Evolutionary conservation across 331 rosid species (phyloP).

Genomic region (Erythrophleum ivorense): DNA sequence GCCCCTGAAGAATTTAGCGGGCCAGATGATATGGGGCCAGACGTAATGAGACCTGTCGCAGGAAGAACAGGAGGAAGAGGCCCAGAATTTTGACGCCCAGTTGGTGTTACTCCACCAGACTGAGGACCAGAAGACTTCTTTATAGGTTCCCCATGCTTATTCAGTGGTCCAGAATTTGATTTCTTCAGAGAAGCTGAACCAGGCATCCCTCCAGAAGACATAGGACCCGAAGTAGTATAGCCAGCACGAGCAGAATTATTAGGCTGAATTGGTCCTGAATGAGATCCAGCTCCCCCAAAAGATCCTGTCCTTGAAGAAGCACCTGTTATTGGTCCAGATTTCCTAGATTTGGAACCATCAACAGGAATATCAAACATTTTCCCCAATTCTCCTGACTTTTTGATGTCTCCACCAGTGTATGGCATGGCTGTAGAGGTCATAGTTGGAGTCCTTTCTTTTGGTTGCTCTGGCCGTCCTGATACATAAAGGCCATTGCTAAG

Average conservation of each 20-base stretch:
- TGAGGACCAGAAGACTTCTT: constrained; percentile 97
- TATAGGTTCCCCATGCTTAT: constrained; percentile 92
- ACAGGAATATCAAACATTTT: constrained; percentile 95
- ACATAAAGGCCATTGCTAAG: constrained; percentile 98
- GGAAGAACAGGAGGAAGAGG: constrained; percentile 90
- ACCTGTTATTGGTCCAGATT: constrained; percentile 87
- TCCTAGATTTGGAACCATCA: constrained; percentile 93
- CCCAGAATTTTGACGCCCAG: constrained; percentile 88
- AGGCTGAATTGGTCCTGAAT: constrained; percentile 85
- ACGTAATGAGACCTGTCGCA: constrained; percentile 91
- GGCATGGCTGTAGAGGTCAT: constrained; percentile 94
- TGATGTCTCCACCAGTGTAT: constrained; percentile 95
- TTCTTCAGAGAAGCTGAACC: constrained; percentile 76
- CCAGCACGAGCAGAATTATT: constrained; percentile 69
- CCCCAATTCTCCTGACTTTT: constrained; percentile 92
- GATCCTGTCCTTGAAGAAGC: constrained; percentile 86
- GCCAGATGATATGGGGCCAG: constrained; percentile 93
- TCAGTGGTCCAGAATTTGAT: constrained; percentile 93
- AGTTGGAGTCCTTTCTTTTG: constrained; percentile 91
- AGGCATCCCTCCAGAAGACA: constrained; percentile 64
- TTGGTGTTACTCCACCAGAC: constrained; percentile 88
- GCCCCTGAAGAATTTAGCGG: constrained; percentile 89
- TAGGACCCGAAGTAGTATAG: constrained; percentile 84
- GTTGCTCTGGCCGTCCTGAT: constrained; percentile 99
- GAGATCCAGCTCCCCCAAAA: constrained; percentile 91